phyloP scores from a whole-genome alignment of 1,284 basidiomycete species.

The Mrakiaceae sp. region DNA sequence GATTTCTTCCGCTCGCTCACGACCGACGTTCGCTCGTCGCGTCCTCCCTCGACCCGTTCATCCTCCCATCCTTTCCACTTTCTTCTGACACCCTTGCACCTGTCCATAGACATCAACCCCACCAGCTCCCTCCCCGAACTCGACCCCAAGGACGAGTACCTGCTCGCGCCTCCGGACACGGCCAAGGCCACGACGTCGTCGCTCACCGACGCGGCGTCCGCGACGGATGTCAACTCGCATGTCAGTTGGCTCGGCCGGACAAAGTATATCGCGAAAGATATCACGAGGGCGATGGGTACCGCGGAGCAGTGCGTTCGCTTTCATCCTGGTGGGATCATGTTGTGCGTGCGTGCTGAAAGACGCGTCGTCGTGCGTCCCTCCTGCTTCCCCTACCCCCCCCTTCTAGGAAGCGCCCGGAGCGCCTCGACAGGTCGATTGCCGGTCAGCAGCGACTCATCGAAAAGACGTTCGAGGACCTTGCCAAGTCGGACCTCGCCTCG shows the following conservation, averaged over 20 bases:
- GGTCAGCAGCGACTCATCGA: constrained; percentile 67
- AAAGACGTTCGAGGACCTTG: constrained; percentile 58
- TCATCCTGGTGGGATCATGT: background rate
- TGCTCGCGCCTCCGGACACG: constrained; percentile 23
- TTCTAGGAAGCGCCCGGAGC: constrained; percentile 1
- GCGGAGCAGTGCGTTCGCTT: too few relatives aligned
- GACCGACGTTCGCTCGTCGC: background rate
- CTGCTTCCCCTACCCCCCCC: background rate
- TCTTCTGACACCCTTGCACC: background rate
- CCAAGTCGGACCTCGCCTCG: constrained; percentile 44
- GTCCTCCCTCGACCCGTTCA: background rate
- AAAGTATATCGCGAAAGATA: constrained; percentile 11
- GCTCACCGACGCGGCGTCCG: too few relatives aligned
- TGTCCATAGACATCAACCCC: constrained; percentile 45
- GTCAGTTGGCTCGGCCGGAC: constrained; percentile 12
- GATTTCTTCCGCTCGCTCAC: constrained; percentile 8
- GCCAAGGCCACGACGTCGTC: background rate
- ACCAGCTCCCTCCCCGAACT: constrained; percentile 46
- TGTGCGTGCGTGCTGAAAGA: background rate
- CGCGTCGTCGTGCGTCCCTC: background rate
- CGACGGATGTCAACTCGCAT: constrained; percentile 2
- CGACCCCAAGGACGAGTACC: constrained; percentile 56
- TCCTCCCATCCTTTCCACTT: background rate
- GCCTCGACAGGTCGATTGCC: constrained; percentile 8
- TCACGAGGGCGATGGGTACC: background rate